A percentile compares a stretch with the other conserved stretches of the same genome.
Evolutionary conservation across 805 yeast genomes (phyloP).

Genomic region (Zygotorulaspora florentina): DNA sequence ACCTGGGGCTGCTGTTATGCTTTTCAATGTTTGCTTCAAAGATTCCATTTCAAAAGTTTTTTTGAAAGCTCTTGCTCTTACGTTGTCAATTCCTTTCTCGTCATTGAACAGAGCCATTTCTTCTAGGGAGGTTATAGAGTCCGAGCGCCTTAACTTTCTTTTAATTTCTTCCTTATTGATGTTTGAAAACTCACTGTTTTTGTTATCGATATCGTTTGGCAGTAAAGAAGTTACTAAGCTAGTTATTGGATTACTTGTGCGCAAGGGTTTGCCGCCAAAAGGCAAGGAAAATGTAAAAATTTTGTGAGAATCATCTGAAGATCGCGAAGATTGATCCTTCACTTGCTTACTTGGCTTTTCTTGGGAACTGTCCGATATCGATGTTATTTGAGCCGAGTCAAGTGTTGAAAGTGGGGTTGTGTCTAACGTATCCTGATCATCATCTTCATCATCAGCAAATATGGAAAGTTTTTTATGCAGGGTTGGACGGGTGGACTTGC

Average conservation of each 20-base stretch:
- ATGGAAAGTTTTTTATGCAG: background rate
- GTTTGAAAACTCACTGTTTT: background rate
- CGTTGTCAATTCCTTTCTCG: constrained; percentile 57
- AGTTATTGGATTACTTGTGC: constrained; percentile 15
- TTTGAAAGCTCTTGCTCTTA: constrained; percentile 65
- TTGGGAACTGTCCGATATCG: constrained; percentile 7
- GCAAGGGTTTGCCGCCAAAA: constrained; percentile 33
- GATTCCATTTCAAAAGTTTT: constrained; percentile 52
- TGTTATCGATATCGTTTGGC: constrained; percentile 9
- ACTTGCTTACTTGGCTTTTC: constrained; percentile 3
- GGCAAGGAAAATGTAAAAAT: constrained; percentile 40
- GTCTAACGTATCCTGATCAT: background rate
- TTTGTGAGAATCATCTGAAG: constrained; percentile 21
- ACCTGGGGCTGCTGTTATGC: constrained; percentile 22
- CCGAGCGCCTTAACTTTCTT: constrained; percentile 43
- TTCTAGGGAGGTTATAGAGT: constrained; percentile 55
- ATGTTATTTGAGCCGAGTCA: background rate
- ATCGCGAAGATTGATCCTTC: background rate
- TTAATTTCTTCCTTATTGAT: constrained; percentile 22
- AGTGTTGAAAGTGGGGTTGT: background rate
- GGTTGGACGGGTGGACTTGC: background rate
- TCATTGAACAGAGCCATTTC: constrained; percentile 56
- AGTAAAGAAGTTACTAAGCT: constrained; percentile 17
- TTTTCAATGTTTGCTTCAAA: constrained; percentile 24
- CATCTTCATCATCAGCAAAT: background rate